These are phyloP conservation scores for Scenedesmus sp. DNA, from an alignment of 163 green algal genomes.

Conservation along the genomic window DNA sequence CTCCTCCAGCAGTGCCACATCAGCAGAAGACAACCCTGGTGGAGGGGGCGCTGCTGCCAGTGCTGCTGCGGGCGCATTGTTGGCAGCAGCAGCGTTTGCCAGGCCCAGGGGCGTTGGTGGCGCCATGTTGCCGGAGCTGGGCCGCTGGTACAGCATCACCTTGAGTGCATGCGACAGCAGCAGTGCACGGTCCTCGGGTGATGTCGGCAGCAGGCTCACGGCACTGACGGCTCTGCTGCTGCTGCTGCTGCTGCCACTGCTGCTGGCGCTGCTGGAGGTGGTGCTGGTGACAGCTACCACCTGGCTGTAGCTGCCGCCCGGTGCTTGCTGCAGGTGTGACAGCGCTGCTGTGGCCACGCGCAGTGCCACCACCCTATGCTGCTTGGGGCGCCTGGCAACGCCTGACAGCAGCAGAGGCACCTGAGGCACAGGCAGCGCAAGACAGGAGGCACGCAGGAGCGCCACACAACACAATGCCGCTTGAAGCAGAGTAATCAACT, in stretches of 20 bases:
- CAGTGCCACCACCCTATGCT: constrained; percentile 84
- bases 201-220: constrained; percentile 17
- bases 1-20: constrained; percentile 71
- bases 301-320: constrained; percentile 19
- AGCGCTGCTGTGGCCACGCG: constrained; percentile 73
- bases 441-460: background rate
- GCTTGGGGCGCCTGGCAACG: constrained; percentile 62
- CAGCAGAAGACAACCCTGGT: constrained; percentile 63
- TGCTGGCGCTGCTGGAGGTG: background rate
- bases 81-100: constrained; percentile 33
- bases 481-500: background rate
- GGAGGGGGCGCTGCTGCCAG: constrained; percentile 53
- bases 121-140: constrained; percentile 16
- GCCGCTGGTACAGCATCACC: constrained; percentile 78
- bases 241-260: background rate
- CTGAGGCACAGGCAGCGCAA: constrained; percentile 57
- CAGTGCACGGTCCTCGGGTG: constrained; percentile 37
- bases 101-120: constrained; percentile 47
- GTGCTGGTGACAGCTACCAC: background rate
- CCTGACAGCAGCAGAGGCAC: constrained; percentile 76
- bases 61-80: background rate
- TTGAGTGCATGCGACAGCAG: constrained; percentile 73
- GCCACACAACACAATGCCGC: background rate
- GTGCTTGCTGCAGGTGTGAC: constrained; percentile 52
- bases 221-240: background rate